Evolutionary conservation across 2,329 filamentous ascomycete genomes (phyloP).

Genomic region (Hymenoscyphus repandus): DNA sequence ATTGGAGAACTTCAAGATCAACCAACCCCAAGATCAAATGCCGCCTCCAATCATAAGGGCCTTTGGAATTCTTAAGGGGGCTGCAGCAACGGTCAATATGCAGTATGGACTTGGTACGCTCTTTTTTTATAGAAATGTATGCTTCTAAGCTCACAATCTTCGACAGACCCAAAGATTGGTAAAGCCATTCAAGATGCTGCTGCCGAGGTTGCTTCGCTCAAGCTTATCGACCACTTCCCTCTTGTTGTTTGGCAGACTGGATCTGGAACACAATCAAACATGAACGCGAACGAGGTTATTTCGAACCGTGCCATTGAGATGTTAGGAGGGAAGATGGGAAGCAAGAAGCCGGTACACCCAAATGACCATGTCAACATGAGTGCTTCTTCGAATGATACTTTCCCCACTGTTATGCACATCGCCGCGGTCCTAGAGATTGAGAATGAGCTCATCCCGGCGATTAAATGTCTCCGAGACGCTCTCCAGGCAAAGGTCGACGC

Average conservation of each 20-base stretch:
- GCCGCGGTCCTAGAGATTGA: conserved; percentile 93
- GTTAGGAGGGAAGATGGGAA: conserved; percentile 85
- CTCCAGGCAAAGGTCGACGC: conserved; percentile 84
- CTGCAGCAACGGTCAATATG: conserved; percentile 94
- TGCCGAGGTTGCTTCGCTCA: conserved; percentile 84
- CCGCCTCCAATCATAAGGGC: conserved; percentile 86
- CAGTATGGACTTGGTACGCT: conserved; percentile 75
- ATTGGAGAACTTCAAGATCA: conserved; percentile 97
- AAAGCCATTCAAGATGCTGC: conserved; percentile 93
- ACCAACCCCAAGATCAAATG: conserved; percentile 98
- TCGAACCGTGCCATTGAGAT: conserved; percentile 99
- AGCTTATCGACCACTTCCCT: conserved; percentile 95
- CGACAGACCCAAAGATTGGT: conserved; percentile 76
- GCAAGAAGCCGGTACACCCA: conserved; percentile 97
- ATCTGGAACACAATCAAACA: conserved; percentile 95
- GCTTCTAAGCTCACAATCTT: conserved; percentile 23
- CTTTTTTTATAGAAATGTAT: conserved; percentile 3
- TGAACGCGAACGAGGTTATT: conserved; percentile 99
- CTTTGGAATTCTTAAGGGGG: conserved; percentile 96
- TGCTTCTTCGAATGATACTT: conserved; percentile 97
- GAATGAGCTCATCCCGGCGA: conserved; percentile 73
- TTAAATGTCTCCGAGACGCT: conserved; percentile 75
- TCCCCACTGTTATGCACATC: conserved; percentile 99
- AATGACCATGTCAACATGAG: conserved; percentile 99
- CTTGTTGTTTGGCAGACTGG: conserved; percentile 99